phyloP scores from a whole-genome alignment of 805 yeast species.

The Yamadazyma kitorensis region DNA sequence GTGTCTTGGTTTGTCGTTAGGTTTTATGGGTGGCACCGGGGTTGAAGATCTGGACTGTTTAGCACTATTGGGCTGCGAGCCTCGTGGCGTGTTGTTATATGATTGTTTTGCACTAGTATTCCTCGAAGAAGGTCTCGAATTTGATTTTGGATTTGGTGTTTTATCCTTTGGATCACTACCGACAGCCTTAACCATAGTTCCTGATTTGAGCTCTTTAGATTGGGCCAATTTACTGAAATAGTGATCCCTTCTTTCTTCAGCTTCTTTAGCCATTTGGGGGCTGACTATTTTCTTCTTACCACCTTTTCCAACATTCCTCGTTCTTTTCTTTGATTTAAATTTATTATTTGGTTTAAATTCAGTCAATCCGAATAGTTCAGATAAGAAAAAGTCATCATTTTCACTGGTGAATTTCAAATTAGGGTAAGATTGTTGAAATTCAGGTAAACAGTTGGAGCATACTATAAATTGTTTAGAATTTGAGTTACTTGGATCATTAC shows the following conservation, averaged over 20 bases:
- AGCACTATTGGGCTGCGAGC: constrained; percentile 8
- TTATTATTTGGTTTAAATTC: constrained; percentile 28
- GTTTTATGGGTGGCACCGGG: constrained; percentile 3
- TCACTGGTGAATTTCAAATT: constrained; percentile 38
- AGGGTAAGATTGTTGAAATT: constrained; percentile 9
- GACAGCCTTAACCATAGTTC: constrained; percentile 37
- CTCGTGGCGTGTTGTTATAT: constrained; percentile 3
- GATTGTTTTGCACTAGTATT: constrained; percentile 2
- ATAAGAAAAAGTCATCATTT: constrained; percentile 45
- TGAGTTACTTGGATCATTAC: no score
- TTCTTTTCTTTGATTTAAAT: constrained; percentile 25
- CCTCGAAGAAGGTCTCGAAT: constrained; percentile 6
- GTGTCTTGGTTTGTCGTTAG: no score
- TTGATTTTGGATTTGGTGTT: constrained; percentile 3
- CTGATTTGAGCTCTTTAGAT: constrained; percentile 32
- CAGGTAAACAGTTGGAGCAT: constrained; percentile 43
- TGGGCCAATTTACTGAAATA: constrained; percentile 31
- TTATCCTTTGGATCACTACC: constrained; percentile 23
- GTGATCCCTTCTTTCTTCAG: constrained; percentile 37
- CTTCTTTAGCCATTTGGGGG: constrained; percentile 12
- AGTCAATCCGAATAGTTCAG: constrained; percentile 46
- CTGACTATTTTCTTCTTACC: constrained; percentile 16
- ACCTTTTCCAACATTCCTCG: constrained; percentile 29
- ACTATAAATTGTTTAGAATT: constrained; percentile 25
- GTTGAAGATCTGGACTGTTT: constrained; percentile 9